Evolutionary conservation across 306 rosid species (phyloP).

Genomic region (Fagus crenata): DNA sequence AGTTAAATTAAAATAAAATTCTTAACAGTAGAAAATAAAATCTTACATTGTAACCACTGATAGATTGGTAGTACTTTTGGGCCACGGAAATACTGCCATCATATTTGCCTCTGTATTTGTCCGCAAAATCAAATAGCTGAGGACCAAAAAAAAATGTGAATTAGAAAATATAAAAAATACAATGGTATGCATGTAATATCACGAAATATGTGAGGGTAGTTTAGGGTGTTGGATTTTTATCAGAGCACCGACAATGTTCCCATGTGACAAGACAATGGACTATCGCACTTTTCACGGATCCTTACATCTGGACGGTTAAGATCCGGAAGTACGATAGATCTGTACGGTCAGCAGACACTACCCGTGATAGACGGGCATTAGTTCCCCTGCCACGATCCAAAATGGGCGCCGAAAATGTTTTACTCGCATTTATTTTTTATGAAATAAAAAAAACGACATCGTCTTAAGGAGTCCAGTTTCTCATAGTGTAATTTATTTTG

Average conservation of each 20-base stretch:
- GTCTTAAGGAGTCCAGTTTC: not conserved
- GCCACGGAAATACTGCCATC: constrained; percentile 84
- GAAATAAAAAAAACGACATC: not conserved
- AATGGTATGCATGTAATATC: not conserved
- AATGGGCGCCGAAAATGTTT: constrained; percentile 17
- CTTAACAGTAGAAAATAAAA: not conserved
- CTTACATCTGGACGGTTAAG: constrained; percentile 37
- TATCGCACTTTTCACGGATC: constrained; percentile 29
- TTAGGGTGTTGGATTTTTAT: not conserved
- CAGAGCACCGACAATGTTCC: constrained; percentile 52
- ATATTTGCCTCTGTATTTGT: constrained; percentile 89
- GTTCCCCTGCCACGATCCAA: constrained; percentile 33
- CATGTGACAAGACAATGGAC: constrained; percentile 43
- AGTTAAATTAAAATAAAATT: too few species aligned
- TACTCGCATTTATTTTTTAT: too few species aligned
- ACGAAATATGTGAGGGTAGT: not conserved
- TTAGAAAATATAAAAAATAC: not conserved
- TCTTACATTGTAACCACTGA: constrained; percentile 89
- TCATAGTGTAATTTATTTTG: too few species aligned
- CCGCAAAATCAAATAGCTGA: constrained; percentile 92
- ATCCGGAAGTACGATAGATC: constrained; percentile 21
- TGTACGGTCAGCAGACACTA: constrained; percentile 27
- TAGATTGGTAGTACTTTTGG: constrained; percentile 79
- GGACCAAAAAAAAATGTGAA: not conserved
- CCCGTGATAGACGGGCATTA: constrained; percentile 26